Base-by-base conservation (phyloP, 1,284 basidiomycete genomes). In the Malassezia japonica region DNA sequence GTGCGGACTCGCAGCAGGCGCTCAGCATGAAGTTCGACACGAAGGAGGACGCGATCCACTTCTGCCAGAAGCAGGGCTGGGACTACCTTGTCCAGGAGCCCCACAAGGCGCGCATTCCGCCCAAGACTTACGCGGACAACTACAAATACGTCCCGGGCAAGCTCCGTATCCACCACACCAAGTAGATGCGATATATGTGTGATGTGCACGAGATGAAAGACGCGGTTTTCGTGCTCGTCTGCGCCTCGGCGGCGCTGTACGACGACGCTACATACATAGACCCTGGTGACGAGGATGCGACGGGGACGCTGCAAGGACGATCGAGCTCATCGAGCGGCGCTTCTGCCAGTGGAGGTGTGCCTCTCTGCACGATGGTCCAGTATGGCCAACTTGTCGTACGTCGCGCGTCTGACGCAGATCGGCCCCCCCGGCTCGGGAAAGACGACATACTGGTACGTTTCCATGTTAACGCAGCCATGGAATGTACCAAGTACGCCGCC, bases 1-100 rank as follows among this genome's bases (percentile, higher is more conserved):
- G 88, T 49, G 92, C 88, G 55, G 92, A 98, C 76, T 96, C 95
- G 76, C 86, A 96, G 83, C 92, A 98, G 75, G 90, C 86, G 25
- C 87, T 87, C 2, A 82, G 84, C 15, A 65, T 96, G 67, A 81
- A 83, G 36, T 98, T 98, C 81, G 80, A 81, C 61, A 83, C 82
- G 45, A 87, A 86, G 76, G 88, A 91, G 72, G 89, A 90, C 68
- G 92, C 94, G 21, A 79, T 94, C 56, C 85, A 88, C 71, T 98
- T 98, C 66, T 85, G 76, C 58, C 63, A 70, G 55, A 70, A 69
- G 60, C 68, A 70, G 46, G 64, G 67, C 36, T 70, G 65, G 70
- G 60, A 70, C 50, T 76, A 72, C 63, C 72, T 72, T 48, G 63
- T 76, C 31, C 68, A 74, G 55, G 67, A 74, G 60, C 75, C 75